phyloP scores from a whole-genome alignment of 2,329 filamentous ascomycete genomes.

The Cercospora nicotianae region DNA sequence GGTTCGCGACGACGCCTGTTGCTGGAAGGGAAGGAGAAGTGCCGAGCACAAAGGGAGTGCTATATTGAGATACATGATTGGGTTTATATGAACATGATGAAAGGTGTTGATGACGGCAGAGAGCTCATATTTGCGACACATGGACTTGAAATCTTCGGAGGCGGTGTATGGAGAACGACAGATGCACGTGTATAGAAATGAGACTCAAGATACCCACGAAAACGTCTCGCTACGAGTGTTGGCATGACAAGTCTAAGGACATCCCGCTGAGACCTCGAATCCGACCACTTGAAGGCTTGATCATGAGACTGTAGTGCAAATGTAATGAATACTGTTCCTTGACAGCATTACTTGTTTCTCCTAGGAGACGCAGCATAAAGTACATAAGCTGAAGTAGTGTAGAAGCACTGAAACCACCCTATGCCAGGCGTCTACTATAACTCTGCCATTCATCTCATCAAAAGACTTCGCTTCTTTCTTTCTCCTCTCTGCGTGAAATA shows the following conservation, averaged over 20 bases:
- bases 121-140: not conserved
- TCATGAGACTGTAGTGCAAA: too few relatives aligned
- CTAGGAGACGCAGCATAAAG: not conserved
- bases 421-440: not conserved
- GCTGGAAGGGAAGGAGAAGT: slow-evolving; percentile 86
- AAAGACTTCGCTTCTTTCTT: not conserved
- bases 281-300: too few relatives aligned
- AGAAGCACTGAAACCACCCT: not conserved
- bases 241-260: too few relatives aligned
- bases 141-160: not conserved
- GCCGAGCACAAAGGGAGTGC: slow-evolving; percentile 91
- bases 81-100: not conserved
- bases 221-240: not conserved
- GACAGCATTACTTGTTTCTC: slow-evolving; percentile 1
- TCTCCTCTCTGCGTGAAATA: not conserved
- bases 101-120: not conserved
- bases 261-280: too few relatives aligned
- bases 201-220: not conserved
- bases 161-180: not conserved
- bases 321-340: not conserved
- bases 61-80: slow-evolving; percentile 47
- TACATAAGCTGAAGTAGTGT: slow-evolving; percentile 10
- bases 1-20: slow-evolving; percentile 71
- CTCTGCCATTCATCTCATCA: not conserved
- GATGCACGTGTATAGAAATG: not conserved